These are phyloP conservation scores for Excoecaria cochinchinensis DNA, from an alignment of 345 rosid genomes.

Conservation along the genomic window DNA sequence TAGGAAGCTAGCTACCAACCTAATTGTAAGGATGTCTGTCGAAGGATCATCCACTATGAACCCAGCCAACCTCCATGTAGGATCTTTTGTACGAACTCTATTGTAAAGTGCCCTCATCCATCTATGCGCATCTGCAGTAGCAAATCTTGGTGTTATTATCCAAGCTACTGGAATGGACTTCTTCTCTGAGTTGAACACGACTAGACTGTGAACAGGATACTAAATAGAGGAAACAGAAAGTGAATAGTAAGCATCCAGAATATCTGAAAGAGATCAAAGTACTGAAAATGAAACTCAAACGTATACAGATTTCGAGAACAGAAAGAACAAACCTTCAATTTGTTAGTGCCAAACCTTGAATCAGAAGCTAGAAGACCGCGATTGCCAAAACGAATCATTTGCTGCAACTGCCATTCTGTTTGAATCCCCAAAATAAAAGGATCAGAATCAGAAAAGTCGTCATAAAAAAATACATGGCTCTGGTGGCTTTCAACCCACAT, in stretches of 20 bases:
- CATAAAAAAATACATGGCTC: constrained; percentile 64
- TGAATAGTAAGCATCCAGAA: constrained; percentile 31
- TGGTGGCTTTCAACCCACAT: constrained; percentile 94
- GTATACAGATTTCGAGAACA: constrained; percentile 6
- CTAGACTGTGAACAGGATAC: constrained; percentile 86
- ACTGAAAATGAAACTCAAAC: constrained; percentile 1
- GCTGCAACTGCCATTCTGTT: constrained; percentile 98
- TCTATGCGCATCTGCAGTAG: constrained; percentile 56
- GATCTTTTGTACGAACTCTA: constrained; percentile 79
- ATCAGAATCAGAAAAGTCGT: constrained; percentile 68
- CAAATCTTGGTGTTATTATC: constrained; percentile 72
- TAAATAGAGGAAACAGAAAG: constrained; percentile 33
- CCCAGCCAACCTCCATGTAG: constrained; percentile 88
- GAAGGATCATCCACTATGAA: constrained; percentile 92
- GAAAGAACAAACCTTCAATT: constrained; percentile 69
- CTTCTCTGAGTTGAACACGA: constrained; percentile 87
- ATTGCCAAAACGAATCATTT: constrained; percentile 93
- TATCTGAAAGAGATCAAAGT: constrained; percentile 10
- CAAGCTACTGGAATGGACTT: constrained; percentile 98
- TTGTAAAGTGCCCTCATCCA: constrained; percentile 96
- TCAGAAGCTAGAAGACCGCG: constrained; percentile 79
- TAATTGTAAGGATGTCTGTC: constrained; percentile 63
- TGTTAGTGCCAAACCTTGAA: constrained; percentile 87
- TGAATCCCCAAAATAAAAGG: constrained; percentile 87
- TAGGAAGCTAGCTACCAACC: constrained; percentile 39